Evolutionary conservation across 2,329 filamentous ascomycete species (phyloP).

Genomic region (Akanthomyces muscarius): DNA sequence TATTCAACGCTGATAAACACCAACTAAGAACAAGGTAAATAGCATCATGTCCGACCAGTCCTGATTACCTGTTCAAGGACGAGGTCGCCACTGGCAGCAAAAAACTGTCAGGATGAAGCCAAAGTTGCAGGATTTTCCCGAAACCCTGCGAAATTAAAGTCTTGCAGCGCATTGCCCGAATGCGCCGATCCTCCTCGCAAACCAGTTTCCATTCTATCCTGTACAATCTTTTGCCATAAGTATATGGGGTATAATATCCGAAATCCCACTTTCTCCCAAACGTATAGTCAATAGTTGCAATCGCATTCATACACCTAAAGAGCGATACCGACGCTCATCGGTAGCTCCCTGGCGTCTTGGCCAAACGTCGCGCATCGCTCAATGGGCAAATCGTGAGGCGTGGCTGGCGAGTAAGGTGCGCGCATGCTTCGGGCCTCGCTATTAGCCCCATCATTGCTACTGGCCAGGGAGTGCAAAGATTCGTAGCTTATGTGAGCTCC

Average conservation of each 20-base stretch:
- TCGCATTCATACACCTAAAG: slow-evolving; percentile 21
- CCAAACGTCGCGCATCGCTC: slow-evolving; percentile 33
- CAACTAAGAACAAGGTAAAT: slow-evolving; percentile 16
- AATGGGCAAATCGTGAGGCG: slow-evolving; percentile 37
- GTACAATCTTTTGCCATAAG: background rate
- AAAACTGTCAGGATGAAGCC: background rate
- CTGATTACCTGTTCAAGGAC: slow-evolving; percentile 12
- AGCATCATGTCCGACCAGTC: slow-evolving; percentile 15
- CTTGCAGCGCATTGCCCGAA: slow-evolving; percentile 8
- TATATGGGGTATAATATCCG: slow-evolving; percentile 13
- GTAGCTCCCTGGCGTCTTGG: slow-evolving; percentile 21
- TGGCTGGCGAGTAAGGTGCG: slow-evolving; percentile 46
- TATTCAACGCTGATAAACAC: slow-evolving; percentile 17
- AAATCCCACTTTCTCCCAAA: background rate
- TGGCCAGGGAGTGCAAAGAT: slow-evolving; percentile 45
- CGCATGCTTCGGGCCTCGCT: slow-evolving; percentile 35
- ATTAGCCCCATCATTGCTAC: slow-evolving; percentile 40
- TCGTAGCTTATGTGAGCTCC: slow-evolving; percentile 39
- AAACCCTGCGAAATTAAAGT: background rate
- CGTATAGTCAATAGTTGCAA: background rate
- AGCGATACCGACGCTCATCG: slow-evolving; percentile 27
- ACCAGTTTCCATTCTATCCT: background rate
- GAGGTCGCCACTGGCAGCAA: background rate
- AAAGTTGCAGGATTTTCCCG: background rate
- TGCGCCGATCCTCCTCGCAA: background rate